Percentiles rank a stretch among this genome's conserved stretches.
Conservation (phyloP, 148 eudicot species). For the Camellia sinensis region DNA sequence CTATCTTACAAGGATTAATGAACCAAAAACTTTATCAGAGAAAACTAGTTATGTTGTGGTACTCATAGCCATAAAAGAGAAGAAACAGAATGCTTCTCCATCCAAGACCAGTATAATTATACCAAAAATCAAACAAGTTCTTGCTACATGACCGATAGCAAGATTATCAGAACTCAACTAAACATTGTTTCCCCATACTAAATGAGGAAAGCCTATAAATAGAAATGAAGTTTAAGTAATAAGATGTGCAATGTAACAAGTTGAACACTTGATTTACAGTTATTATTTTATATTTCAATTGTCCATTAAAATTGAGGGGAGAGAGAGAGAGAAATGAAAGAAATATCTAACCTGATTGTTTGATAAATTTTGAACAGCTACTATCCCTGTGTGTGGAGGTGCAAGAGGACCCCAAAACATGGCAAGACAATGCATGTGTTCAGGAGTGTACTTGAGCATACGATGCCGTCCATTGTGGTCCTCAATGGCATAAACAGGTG, state of each 20-base stretch:
- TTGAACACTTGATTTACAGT: too few species aligned
- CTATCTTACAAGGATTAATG: background rate
- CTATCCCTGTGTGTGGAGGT: conserved; percentile 82
- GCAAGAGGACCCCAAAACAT: conserved; percentile 99
- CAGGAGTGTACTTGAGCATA: conserved; percentile 97
- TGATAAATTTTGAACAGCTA: conserved; percentile 79
- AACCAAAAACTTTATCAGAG: background rate
- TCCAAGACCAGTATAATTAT: too few species aligned
- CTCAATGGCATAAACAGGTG: conserved; percentile 88
- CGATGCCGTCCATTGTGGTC: conserved; percentile 76
- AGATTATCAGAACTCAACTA: too few species aligned
- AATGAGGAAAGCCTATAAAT: too few species aligned
- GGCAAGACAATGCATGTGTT: conserved; percentile 97
- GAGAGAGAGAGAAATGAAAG: background rate
- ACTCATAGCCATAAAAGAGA: background rate
- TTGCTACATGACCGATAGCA: too few species aligned
- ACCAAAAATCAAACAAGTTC: too few species aligned
- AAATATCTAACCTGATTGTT: conserved; percentile 60
- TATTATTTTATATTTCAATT: too few species aligned
- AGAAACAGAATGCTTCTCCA: background rate
- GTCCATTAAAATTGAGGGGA: too few species aligned
- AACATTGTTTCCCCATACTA: too few species aligned
- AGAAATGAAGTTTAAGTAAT: too few species aligned
- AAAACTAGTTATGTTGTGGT: background rate
- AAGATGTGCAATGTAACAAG: too few species aligned